Conservation (phyloP, 2,329 filamentous ascomycete species). For the Neurospora sp. region DNA sequence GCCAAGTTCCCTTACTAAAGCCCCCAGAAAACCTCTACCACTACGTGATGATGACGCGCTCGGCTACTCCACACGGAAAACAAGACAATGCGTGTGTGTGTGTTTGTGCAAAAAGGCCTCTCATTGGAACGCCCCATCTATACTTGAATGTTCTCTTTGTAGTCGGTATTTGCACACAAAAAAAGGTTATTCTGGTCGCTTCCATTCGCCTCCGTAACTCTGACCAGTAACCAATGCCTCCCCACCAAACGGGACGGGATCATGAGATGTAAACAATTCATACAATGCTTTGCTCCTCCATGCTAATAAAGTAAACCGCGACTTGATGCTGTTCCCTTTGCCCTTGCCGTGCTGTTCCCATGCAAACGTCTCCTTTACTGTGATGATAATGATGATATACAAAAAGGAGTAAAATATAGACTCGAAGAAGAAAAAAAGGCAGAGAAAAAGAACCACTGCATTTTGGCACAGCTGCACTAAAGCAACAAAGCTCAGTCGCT, state of each 20-base stretch:
- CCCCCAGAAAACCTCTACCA: background rate
- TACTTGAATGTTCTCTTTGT: background rate
- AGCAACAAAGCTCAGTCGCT: conserved; percentile 17
- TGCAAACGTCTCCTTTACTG: background rate
- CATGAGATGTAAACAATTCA: background rate
- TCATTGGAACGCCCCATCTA: background rate
- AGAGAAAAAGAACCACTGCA: background rate
- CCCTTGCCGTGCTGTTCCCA: background rate
- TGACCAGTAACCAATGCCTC: background rate
- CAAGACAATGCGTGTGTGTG: background rate
- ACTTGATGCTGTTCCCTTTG: background rate
- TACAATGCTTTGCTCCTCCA: background rate
- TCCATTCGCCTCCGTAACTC: background rate
- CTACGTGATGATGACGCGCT: background rate
- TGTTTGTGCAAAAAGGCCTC: background rate
- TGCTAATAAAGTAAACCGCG: background rate
- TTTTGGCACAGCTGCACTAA: background rate
- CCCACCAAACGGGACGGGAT: background rate
- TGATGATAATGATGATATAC: background rate
- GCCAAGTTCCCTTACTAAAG: background rate
- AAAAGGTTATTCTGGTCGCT: background rate
- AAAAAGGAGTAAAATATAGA: background rate
- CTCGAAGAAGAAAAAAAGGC: background rate
- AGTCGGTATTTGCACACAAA: background rate
- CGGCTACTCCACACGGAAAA: background rate